phyloP scores from a whole-genome alignment of 78 protist genomes.

The Monocercomonoides exilis region DNA sequence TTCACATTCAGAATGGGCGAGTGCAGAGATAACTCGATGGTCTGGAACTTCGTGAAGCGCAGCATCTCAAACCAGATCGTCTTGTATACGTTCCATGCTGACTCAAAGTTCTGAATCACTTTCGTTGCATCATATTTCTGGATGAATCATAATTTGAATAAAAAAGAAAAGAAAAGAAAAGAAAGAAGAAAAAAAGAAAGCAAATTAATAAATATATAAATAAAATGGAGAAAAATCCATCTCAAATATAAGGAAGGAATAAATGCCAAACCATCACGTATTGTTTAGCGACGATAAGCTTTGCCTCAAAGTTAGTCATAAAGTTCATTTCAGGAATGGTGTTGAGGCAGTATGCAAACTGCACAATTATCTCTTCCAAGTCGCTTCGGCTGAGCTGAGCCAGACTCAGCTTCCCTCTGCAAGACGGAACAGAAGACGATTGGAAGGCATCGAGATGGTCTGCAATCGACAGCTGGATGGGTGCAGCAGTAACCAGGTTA shows the following conservation, averaged over 20 bases:
- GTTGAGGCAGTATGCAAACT: background rate
- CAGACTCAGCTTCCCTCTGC: background rate
- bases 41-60: background rate
- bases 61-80: background rate
- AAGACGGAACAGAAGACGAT: background rate
- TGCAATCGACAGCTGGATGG: background rate
- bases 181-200: no score
- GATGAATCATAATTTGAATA: no score
- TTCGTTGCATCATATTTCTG: no score
- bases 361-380: background rate
- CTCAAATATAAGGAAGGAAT: no score
- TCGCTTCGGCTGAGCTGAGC: background rate
- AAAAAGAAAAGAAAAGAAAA: no score
- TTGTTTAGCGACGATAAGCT: background rate
- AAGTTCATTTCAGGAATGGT: background rate
- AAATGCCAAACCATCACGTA: no score
- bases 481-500: background rate
- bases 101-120: background rate
- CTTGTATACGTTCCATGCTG: background rate
- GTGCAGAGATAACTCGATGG: background rate
- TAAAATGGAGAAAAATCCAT: no score
- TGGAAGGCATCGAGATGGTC: background rate
- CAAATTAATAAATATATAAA: no score
- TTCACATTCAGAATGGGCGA: slow-evolving; percentile 35
- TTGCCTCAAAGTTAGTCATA: background rate